Evolutionary conservation across 352 stramenopile genomes (phyloP).

Genomic region (Paralagenidium karlingii): DNA sequence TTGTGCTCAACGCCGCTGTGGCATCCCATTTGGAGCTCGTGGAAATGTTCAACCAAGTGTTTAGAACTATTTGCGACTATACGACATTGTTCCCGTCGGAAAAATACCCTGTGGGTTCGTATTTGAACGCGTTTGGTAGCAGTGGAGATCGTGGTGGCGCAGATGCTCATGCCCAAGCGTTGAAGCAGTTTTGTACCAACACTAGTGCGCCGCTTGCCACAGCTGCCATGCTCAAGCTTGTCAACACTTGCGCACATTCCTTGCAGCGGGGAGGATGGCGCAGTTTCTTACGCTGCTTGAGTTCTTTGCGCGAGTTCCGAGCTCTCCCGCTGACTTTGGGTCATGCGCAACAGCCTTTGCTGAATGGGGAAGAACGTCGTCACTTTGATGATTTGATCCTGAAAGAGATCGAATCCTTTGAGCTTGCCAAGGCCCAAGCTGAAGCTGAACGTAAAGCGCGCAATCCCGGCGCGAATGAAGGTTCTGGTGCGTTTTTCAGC

Average conservation of each 20-base stretch:
- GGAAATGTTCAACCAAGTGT: conserved; percentile 49
- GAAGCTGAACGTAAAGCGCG: too few relatives aligned
- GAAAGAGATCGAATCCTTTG: background rate
- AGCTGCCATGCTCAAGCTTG: conserved; percentile 56
- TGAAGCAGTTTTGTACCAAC: conserved; percentile 46
- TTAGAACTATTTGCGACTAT: conserved; percentile 48
- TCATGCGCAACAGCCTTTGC: background rate
- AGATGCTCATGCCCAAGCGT: background rate
- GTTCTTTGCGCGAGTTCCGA: conserved; percentile 45
- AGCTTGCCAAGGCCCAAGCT: background rate
- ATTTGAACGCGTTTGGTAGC: too few relatives aligned
- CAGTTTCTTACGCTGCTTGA: conserved; percentile 47
- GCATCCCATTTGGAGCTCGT: conserved; percentile 33
- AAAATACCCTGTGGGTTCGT: too few relatives aligned
- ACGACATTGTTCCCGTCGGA: conserved; percentile 46
- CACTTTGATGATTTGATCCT: background rate
- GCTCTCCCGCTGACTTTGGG: conserved; percentile 34
- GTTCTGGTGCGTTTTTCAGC: conserved; percentile 47
- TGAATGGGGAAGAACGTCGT: background rate
- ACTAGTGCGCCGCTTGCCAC: conserved; percentile 52
- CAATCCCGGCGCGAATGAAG: too few relatives aligned
- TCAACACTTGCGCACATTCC: conserved; percentile 34
- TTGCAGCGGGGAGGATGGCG: conserved; percentile 41
- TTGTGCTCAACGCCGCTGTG: conserved; percentile 49
- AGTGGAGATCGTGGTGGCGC: background rate